phyloP scores from a whole-genome alignment of 768 basidiomycete genomes.

The Tremella yokohamensis region DNA sequence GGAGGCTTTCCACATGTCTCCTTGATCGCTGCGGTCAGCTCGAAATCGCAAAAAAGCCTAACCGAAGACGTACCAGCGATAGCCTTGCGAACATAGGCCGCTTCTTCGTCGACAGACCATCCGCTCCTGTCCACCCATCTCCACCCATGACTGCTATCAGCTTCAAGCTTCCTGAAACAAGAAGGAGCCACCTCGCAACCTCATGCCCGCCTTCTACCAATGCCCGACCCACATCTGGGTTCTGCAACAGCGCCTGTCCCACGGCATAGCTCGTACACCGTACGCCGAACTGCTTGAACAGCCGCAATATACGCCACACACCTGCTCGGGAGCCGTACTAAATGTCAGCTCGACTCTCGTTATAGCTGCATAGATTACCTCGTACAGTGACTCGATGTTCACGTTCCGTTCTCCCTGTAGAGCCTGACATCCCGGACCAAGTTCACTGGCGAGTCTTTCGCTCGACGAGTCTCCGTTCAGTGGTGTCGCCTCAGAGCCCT shows the following conservation, averaged over 20 bases:
- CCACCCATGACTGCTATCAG: slow-evolving; percentile 32
- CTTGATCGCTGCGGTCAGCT: slow-evolving; percentile 17
- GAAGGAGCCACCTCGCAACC: slow-evolving; percentile 23
- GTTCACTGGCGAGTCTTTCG: slow-evolving; percentile 34
- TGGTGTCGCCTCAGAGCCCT: slow-evolving; percentile 28
- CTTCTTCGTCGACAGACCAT: slow-evolving; percentile 32
- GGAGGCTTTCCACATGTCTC: slow-evolving; percentile 18
- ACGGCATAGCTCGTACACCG: slow-evolving; percentile 32
- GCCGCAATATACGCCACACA: slow-evolving; percentile 36
- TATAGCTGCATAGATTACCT: slow-evolving; percentile 15
- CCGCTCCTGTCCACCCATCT: slow-evolving; percentile 34
- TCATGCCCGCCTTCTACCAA: slow-evolving; percentile 32
- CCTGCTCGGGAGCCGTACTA: slow-evolving; percentile 42
- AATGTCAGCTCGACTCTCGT: background rate
- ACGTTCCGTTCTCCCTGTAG: slow-evolving; percentile 30
- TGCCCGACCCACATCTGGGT: slow-evolving; percentile 23
- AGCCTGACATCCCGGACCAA: slow-evolving; percentile 24
- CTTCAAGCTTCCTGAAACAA: slow-evolving; percentile 1
- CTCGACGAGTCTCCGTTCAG: slow-evolving; percentile 36
- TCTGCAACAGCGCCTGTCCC: slow-evolving; percentile 27
- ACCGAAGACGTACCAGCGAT: slow-evolving; percentile 18
- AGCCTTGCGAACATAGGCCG: slow-evolving; percentile 29
- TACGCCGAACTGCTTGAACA: slow-evolving; percentile 35
- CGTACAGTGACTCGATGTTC: slow-evolving; percentile 39
- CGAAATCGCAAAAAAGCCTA: too few relatives aligned